phyloP scores from a whole-genome alignment of 352 stramenopile genomes.

The Halophytophthora batemanensis region DNA sequence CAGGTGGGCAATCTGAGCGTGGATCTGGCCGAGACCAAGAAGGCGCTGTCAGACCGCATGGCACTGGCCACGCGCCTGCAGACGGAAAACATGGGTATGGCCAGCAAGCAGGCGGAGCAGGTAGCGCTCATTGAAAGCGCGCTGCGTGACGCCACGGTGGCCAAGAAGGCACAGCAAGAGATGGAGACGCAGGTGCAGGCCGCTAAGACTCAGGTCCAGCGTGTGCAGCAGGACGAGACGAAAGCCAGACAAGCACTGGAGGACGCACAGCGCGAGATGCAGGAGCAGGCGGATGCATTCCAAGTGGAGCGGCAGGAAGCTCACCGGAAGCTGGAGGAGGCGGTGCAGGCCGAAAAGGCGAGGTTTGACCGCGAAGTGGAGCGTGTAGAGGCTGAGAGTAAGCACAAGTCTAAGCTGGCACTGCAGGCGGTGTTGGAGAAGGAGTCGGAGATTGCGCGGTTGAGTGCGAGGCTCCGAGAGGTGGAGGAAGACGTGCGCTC shows the following conservation, averaged over 20 bases:
- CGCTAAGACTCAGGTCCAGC: conserved; percentile 46
- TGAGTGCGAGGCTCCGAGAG: conserved; percentile 53
- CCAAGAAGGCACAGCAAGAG: conserved; percentile 38
- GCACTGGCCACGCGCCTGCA: conserved; percentile 76
- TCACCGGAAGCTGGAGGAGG: conserved; percentile 28
- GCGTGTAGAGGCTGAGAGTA: conserved; percentile 71
- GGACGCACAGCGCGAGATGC: conserved; percentile 51
- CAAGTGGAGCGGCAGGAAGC: conserved; percentile 31
- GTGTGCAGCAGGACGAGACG: conserved; percentile 34
- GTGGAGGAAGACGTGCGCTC: conserved; percentile 85
- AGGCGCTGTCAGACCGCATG: conserved; percentile 79
- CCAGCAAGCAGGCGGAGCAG: conserved; percentile 77
- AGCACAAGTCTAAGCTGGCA: conserved; percentile 85
- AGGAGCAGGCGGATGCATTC: conserved; percentile 21
- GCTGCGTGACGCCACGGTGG: conserved; percentile 47
- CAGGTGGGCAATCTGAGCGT: conserved; percentile 66
- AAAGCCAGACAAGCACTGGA: conserved; percentile 38
- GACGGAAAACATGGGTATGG: conserved; percentile 83
- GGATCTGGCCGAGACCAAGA: conserved; percentile 78
- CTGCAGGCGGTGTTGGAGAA: conserved; percentile 78
- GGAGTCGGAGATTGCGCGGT: conserved; percentile 61
- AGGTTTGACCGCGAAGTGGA: conserved; percentile 53
- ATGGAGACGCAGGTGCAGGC: conserved; percentile 55
- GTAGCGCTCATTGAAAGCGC: conserved; percentile 70
- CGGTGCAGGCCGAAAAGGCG: conserved; percentile 41